Evolutionary conservation across 176 grass and related monocot species (phyloP).

Genomic region (Oryza brachyantha): DNA sequence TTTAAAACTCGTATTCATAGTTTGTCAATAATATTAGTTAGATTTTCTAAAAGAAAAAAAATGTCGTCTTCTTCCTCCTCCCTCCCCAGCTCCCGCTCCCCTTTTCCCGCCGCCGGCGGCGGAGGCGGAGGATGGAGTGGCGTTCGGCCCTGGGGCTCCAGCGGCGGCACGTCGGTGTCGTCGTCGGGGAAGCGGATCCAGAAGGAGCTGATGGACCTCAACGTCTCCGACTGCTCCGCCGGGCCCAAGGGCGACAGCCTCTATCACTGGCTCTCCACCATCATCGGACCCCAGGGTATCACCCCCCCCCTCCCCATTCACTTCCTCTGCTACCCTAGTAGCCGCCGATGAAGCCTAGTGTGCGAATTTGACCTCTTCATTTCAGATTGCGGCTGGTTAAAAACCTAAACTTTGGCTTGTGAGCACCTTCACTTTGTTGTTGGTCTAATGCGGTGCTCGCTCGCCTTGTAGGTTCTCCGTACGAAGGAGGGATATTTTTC

Average conservation of each 20-base stretch:
- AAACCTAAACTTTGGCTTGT: too few species aligned
- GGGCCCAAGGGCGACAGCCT: slow-evolving; percentile 82
- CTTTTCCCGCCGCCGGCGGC: neutral
- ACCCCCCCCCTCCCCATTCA: neutral
- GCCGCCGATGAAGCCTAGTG: too few species aligned
- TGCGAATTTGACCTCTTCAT: neutral
- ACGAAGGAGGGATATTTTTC: slow-evolving; percentile 93
- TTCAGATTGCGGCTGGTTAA: neutral
- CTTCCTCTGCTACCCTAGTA: neutral
- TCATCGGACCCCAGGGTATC: slow-evolving; percentile 77
- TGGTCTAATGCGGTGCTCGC: neutral
- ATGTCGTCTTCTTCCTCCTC: slow-evolving; percentile 23
- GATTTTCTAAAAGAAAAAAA: too few species aligned
- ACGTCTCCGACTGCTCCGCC: slow-evolving; percentile 60
- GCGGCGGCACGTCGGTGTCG: slow-evolving; percentile 51
- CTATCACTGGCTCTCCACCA: slow-evolving; percentile 89
- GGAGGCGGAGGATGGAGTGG: slow-evolving; percentile 26
- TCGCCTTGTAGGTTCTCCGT: slow-evolving; percentile 59
- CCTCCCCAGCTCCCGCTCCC: slow-evolving; percentile 41
- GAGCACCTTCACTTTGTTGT: neutral
- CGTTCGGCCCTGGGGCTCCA: slow-evolving; percentile 52
- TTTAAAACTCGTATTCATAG: too few species aligned
- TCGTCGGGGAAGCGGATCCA: slow-evolving; percentile 87
- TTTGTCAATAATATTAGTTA: too few species aligned
- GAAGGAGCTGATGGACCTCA: slow-evolving; percentile 81